Base-by-base conservation (phyloP, 2,329 filamentous ascomycete species). In the Metarhizium anisopliae region DNA sequence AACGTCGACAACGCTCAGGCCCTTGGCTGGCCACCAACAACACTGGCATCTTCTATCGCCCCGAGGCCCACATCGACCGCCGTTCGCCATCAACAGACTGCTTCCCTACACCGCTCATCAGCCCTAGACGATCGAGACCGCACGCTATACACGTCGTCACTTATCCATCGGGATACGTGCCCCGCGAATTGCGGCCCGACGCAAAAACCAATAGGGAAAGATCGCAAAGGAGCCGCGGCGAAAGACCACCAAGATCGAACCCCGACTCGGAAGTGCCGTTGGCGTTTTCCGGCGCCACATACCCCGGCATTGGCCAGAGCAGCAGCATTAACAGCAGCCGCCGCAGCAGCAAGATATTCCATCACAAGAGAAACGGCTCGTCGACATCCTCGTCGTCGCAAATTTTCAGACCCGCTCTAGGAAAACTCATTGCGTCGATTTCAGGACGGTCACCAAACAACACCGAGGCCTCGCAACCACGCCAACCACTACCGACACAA, bases 121-220 rank as follows among this genome's bases (percentile, higher is more conserved):
- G 68, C 49, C 69, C 72, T 43, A 67, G 72, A 51, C 65, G 72
- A 59, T 64, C 67, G 40, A 66, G 72, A 40, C 72, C 71, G 11
- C 72, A 74, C 60, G 67, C 72, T 42, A 74, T 74, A 55, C 72
- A 74, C 64, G 72, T 74, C 54, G 61, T 73, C 58, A 73, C 71
- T 32, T 74, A 70, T 55, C 72, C 72, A 3, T 62, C 71, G 2
- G 72, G 72, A 54, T 74, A 74, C 63, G 67, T 77, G 29, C 76
- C 76, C 18, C 69, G 70, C 56, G 76, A 79, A 56, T 62, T 78
- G 49, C 71, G 74, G 14, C 56, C 60, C 36, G 56, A 56, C 50
- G 40, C 55, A 35, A 59, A 30, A 7, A 40, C 56, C 20, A 53
- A 50, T 7, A 53, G 35, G 40, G 38, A 29, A 16, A 14, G 38